Conservation (phyloP, 2,329 filamentous ascomycete genomes). For the Scedosporium boydii region DNA sequence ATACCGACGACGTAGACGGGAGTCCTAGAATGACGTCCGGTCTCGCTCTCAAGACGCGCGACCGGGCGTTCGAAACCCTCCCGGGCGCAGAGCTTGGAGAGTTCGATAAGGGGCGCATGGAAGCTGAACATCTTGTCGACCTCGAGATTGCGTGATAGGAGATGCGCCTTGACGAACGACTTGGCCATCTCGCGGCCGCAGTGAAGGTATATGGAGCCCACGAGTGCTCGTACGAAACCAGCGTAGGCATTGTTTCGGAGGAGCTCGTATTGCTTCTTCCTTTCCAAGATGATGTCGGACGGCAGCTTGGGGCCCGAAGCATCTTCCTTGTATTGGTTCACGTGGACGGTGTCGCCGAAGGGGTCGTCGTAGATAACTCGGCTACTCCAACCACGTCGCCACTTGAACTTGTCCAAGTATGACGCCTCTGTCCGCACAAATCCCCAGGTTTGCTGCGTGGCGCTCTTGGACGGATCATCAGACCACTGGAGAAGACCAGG, state of each 20-base stretch:
- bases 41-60: slow-evolving; percentile 82
- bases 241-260: slow-evolving; percentile 67
- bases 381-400: slow-evolving; percentile 63
- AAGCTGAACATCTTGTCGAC: slow-evolving; percentile 76
- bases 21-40: slow-evolving; percentile 71
- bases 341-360: slow-evolving; percentile 57
- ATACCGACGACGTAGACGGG: slow-evolving; percentile 93
- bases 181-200: slow-evolving; percentile 70
- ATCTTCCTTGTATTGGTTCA: slow-evolving; percentile 14
- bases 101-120: slow-evolving; percentile 71
- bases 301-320: slow-evolving; percentile 7
- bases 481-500: slow-evolving; percentile 79
- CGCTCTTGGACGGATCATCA: slow-evolving; percentile 34
- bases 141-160: slow-evolving; percentile 71
- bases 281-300: slow-evolving; percentile 9
- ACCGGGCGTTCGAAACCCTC: slow-evolving; percentile 85
- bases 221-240: slow-evolving; percentile 71
- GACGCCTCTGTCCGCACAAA: slow-evolving; percentile 41
- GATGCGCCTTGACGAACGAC: slow-evolving; percentile 73
- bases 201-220: slow-evolving; percentile 81
- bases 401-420: slow-evolving; percentile 37
- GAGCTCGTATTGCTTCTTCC: slow-evolving; percentile 38
- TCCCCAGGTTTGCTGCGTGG: slow-evolving; percentile 36
- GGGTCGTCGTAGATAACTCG: slow-evolving; percentile 74
- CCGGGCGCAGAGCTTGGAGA: slow-evolving; percentile 71